These are phyloP conservation scores for Ambrosiella cleistominuta DNA, from an alignment of 2,329 filamentous ascomycete species.

Conservation along the genomic window DNA sequence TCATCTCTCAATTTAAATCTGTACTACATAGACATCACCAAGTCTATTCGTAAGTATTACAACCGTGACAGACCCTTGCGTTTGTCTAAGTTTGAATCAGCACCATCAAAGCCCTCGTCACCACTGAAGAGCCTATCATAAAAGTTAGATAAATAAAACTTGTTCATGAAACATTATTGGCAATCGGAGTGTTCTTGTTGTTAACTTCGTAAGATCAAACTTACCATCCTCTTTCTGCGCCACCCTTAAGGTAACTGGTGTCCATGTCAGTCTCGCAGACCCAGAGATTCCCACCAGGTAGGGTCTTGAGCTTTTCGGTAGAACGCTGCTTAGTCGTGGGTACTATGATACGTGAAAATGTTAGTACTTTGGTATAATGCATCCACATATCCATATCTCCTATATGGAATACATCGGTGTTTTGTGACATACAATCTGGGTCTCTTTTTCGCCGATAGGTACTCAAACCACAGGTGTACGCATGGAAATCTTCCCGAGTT, in stretches of 20 bases:
- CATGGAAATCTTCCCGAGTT: constrained; percentile 62
- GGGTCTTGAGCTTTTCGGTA: not conserved
- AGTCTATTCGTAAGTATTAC: not conserved
- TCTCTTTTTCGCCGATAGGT: constrained; percentile 28
- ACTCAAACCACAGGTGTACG: constrained; percentile 68
- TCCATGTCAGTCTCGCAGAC: constrained; percentile 64
- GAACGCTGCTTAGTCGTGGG: not conserved
- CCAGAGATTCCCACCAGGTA: constrained; percentile 49
- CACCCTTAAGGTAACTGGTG: constrained; percentile 61
- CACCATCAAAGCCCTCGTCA: constrained; percentile 9
- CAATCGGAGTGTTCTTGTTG: constrained; percentile 4
- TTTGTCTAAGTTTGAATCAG: not conserved
- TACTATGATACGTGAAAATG: not conserved
- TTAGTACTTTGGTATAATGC: not conserved
- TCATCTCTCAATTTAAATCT: not conserved
- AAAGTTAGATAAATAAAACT: not conserved
- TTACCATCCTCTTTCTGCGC: constrained; percentile 79
- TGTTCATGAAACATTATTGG: constrained; percentile 5
- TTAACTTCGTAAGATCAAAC: constrained; percentile 18
- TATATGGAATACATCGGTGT: too few species aligned
- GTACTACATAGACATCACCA: not conserved
- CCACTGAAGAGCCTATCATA: constrained; percentile 6
- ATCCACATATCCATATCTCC: not conserved
- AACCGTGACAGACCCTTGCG: not conserved
- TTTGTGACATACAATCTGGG: not conserved